phyloP scores from a whole-genome alignment of 2,329 filamentous ascomycete species.

The Pyrenophora tritici-repentis region DNA sequence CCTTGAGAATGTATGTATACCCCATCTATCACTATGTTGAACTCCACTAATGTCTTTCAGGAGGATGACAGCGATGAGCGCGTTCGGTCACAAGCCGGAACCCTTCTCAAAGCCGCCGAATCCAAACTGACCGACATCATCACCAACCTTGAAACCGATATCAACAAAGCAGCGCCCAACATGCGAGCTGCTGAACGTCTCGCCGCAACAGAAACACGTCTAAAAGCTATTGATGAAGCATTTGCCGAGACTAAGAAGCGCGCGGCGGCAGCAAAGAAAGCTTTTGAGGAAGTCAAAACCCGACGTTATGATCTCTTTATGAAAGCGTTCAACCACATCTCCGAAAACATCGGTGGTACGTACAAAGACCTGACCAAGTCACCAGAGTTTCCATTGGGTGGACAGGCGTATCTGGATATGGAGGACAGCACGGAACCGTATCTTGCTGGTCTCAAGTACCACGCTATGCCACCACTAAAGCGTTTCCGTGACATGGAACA shows the following conservation, averaged over 20 bases:
- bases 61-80: constrained; percentile 65
- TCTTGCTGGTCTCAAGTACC: constrained; percentile 93
- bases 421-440: constrained; percentile 97
- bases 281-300: constrained; percentile 80
- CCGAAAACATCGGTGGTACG: constrained; percentile 88
- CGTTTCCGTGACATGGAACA: constrained; percentile 99
- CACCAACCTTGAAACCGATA: constrained; percentile 70
- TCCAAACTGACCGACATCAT: constrained; percentile 79
- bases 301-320: constrained; percentile 90
- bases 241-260: constrained; percentile 81
- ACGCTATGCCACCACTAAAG: constrained; percentile 97
- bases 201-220: constrained; percentile 79
- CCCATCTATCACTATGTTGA: neutral
- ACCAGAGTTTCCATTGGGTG: constrained; percentile 89
- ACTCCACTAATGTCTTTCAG: constrained; percentile 48
- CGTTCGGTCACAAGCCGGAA: constrained; percentile 23
- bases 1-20: constrained; percentile 45
- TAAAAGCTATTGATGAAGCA: constrained; percentile 83
- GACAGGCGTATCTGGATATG: constrained; percentile 85
- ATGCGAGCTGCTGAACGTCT: constrained; percentile 94
- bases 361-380: constrained; percentile 95
- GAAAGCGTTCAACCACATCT: constrained; percentile 92
- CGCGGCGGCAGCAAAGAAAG: constrained; percentile 76
- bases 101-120: constrained; percentile 58
- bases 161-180: constrained; percentile 95